Conservation (phyloP, 208 protist species). For the Crithidia expoeki region DNA sequence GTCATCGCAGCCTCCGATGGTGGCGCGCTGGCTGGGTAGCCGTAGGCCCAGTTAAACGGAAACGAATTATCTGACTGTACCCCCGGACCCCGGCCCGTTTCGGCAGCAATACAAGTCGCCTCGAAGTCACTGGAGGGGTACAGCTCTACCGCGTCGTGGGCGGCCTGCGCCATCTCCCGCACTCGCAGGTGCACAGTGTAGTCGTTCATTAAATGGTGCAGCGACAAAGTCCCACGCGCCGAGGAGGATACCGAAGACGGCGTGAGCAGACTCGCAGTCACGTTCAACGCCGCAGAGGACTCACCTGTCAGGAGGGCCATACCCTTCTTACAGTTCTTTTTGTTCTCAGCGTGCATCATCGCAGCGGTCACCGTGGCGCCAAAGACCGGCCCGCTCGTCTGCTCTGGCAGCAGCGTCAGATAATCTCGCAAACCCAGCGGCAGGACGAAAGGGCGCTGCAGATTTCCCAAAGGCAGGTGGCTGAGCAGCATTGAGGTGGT, state of each 20-base stretch:
- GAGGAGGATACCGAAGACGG: constrained; percentile 9
- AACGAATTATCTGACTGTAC: constrained; percentile 27
- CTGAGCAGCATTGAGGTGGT: constrained; percentile 53
- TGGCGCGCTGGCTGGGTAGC: constrained; percentile 30
- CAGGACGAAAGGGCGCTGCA: constrained; percentile 71
- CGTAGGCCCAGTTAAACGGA: constrained; percentile 38
- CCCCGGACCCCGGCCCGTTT: constrained; percentile 28
- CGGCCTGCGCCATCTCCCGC: constrained; percentile 38
- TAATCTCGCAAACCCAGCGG: constrained; percentile 65
- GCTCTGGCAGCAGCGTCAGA: constrained; percentile 75
- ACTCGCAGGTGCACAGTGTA: constrained; percentile 47
- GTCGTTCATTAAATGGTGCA: constrained; percentile 44
- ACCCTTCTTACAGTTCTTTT: constrained; percentile 9
- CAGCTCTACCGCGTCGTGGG: constrained; percentile 27
- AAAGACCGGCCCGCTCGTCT: constrained; percentile 23
- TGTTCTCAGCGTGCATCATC: constrained; percentile 14
- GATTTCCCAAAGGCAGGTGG: constrained; percentile 62
- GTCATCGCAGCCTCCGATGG: constrained; percentile 20
- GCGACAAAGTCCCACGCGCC: constrained; percentile 32
- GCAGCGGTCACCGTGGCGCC: constrained; percentile 24
- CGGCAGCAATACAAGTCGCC: constrained; percentile 29
- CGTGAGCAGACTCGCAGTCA: constrained; percentile 14
- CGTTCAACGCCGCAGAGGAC: constrained; percentile 15
- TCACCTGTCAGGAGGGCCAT: constrained; percentile 9
- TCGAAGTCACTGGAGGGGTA: constrained; percentile 27